phyloP scores from a whole-genome alignment of 2,329 filamentous ascomycete genomes.

The Penicillium sp. region DNA sequence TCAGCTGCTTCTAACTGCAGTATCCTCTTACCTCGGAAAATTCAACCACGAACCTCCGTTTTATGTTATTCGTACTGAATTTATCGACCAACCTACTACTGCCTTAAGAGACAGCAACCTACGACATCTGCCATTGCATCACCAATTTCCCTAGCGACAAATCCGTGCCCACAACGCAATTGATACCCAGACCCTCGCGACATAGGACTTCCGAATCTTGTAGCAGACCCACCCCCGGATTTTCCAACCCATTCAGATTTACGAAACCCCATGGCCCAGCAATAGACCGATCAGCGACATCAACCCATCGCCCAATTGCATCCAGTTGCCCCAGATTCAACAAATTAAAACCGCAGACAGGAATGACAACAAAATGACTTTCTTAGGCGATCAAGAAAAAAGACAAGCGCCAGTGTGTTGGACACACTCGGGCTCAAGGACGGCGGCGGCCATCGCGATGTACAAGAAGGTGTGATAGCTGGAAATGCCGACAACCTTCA shows the following conservation, averaged over 20 bases:
- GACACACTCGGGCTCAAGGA: constrained; percentile 14
- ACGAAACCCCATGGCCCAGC: background rate
- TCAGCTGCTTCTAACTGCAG: background rate
- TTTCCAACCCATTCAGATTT: background rate
- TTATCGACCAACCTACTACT: background rate
- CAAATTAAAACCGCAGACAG: background rate
- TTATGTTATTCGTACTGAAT: background rate
- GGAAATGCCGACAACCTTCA: constrained; percentile 25
- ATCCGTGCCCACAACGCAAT: background rate
- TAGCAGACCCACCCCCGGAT: background rate
- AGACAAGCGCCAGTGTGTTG: constrained; percentile 7
- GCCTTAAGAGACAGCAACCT: background rate
- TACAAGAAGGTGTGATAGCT: constrained; percentile 27
- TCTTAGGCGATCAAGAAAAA: constrained; percentile 12
- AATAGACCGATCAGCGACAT: constrained; percentile 1
- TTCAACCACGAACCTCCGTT: background rate
- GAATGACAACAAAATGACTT: constrained; percentile 15
- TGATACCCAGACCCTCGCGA: background rate
- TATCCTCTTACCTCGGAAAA: background rate
- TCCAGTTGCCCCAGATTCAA: background rate
- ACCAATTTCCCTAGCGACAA: constrained; percentile 4
- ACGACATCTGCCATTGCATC: background rate
- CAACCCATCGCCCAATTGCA: background rate
- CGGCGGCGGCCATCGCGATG: constrained; percentile 16
- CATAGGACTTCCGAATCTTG: background rate